A percentile compares a stretch with the other conserved stretches of the same genome.
These are phyloP conservation scores for Galerina marginata DNA, from an alignment of 768 basidiomycete species.

Conservation along the genomic window DNA sequence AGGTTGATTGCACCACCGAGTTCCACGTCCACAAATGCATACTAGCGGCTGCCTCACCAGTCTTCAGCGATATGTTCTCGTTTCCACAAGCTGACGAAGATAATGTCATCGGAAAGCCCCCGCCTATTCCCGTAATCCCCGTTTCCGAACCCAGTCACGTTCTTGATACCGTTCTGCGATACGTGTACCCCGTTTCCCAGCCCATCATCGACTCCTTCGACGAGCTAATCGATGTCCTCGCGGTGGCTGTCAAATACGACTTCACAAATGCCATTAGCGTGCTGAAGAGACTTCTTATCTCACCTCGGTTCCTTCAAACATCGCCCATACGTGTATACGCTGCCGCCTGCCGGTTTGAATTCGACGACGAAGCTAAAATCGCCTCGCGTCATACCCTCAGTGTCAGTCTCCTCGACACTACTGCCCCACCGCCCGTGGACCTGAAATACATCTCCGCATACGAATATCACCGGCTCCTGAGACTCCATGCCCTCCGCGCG, in stretches of 20 bases:
- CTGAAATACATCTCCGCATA: conserved; percentile 64
- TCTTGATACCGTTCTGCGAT: conserved; percentile 57
- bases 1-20: conserved; percentile 41
- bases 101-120: conserved; percentile 18
- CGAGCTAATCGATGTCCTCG: conserved; percentile 54
- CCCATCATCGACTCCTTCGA: conserved; percentile 58
- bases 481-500: conserved; percentile 61
- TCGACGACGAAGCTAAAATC: conserved; percentile 65
- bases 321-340: conserved; percentile 71
- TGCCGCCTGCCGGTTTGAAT: conserved; percentile 67
- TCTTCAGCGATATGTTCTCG: conserved; percentile 73
- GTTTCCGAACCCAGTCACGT: conserved; percentile 54
- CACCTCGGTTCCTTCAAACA: conserved; percentile 49
- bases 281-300: conserved; percentile 58
- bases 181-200: conserved; percentile 66
- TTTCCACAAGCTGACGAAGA: conserved; percentile 52
- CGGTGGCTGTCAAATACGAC: conserved; percentile 70
- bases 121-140: conserved; percentile 48
- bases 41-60: conserved; percentile 65
- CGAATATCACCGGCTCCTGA: conserved; percentile 67
- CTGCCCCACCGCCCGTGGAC: conserved; percentile 61
- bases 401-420: conserved; percentile 52
- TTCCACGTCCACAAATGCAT: conserved; percentile 69
- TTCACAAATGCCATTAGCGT: conserved; percentile 48
- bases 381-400: conserved; percentile 65